Conservation (phyloP, 768 basidiomycete species). For the Podaxis sp. region DNA sequence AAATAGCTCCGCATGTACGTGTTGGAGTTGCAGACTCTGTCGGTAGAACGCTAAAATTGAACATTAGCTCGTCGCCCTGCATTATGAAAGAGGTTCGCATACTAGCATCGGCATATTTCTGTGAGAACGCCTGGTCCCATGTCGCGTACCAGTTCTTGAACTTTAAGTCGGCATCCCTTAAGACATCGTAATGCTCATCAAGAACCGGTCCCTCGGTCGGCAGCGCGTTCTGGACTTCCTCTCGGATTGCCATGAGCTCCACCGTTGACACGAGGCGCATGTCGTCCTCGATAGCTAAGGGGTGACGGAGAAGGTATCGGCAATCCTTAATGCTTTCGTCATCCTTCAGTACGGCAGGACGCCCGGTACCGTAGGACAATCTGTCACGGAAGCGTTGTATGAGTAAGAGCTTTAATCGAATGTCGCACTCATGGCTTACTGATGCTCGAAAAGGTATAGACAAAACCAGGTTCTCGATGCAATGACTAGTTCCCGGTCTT, state of each 20-base stretch:
- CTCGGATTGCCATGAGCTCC: constrained; percentile 87
- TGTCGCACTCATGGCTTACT: constrained; percentile 50
- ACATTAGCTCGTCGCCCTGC: constrained; percentile 1
- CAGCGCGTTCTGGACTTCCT: constrained; percentile 80
- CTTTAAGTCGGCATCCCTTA: constrained; percentile 72
- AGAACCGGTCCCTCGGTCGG: constrained; percentile 73
- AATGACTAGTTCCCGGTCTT: constrained; percentile 79
- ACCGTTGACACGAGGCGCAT: constrained; percentile 95
- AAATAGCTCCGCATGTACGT: constrained; percentile 82
- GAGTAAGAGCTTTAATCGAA: not conserved
- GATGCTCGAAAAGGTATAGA: constrained; percentile 91
- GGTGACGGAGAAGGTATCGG: constrained; percentile 79
- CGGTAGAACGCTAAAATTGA: constrained; percentile 71
- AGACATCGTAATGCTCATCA: constrained; percentile 68
- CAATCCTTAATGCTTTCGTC: constrained; percentile 89
- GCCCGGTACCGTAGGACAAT: constrained; percentile 92
- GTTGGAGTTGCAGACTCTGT: constrained; percentile 85
- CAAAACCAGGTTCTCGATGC: constrained; percentile 91
- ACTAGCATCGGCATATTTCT: constrained; percentile 84
- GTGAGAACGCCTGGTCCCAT: constrained; percentile 80
- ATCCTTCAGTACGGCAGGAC: constrained; percentile 89
- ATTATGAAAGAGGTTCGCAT: constrained; percentile 20
- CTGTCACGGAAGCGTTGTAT: constrained; percentile 36
- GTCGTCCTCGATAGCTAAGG: constrained; percentile 88
- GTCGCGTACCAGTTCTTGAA: constrained; percentile 81